phyloP scores from a whole-genome alignment of 345 rosid genomes.

The Capsella bursapastoris region DNA sequence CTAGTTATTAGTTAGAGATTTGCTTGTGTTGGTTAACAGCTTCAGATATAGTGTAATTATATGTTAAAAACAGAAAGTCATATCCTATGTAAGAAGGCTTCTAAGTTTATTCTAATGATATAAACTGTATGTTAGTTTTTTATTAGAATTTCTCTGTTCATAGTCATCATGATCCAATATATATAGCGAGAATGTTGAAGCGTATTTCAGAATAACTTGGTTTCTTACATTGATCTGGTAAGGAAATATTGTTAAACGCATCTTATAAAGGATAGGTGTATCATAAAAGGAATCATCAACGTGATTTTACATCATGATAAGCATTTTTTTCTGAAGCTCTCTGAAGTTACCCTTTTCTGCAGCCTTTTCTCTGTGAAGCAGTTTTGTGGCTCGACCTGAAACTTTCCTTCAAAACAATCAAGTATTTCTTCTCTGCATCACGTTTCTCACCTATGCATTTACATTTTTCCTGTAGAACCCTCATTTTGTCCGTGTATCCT shows the following conservation, averaged over 20 bases:
- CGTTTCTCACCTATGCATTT: conserved; percentile 22
- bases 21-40: not conserved
- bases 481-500: not conserved
- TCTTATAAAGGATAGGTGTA: not conserved
- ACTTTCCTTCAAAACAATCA: conserved; percentile 6
- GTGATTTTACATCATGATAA: not conserved
- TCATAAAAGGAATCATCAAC: not conserved
- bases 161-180: not conserved
- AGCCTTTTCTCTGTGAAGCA: conserved; percentile 12
- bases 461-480: not conserved
- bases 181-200: not conserved
- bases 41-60: too few species aligned
- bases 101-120: not conserved
- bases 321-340: not conserved
- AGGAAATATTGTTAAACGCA: not conserved
- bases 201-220: not conserved
- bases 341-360: conserved; percentile 1
- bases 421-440: conserved; percentile 23
- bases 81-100: not conserved
- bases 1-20: not conserved
- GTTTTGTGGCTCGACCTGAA: conserved; percentile 14
- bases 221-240: not conserved
- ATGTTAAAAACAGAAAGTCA: not conserved
- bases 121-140: not conserved
- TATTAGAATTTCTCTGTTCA: not conserved